Conservation (phyloP, 495 filamentous ascomycete species). For the Trichoderma asperelloides region DNA sequence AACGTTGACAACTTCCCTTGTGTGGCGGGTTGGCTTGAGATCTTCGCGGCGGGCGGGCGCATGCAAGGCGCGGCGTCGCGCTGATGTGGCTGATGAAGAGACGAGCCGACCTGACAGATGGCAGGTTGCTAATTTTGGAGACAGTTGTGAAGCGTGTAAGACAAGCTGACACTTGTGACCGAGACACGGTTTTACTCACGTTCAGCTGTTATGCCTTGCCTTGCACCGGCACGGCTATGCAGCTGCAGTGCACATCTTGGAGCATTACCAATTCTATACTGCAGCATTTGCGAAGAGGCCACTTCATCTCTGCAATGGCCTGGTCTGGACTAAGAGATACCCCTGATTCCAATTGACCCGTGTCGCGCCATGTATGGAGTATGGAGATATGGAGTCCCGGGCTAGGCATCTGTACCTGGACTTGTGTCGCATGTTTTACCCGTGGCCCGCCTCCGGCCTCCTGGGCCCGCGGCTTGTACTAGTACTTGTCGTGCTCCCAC, state of each 20-base stretch:
- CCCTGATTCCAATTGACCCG: constrained; percentile 5
- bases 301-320: background rate
- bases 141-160: no score
- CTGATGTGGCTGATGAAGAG: no score
- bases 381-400: background rate
- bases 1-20: background rate
- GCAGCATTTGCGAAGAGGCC: background rate
- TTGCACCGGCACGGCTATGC: no score
- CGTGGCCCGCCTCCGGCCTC: background rate
- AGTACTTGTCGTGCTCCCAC: background rate
- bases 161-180: no score
- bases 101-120: no score
- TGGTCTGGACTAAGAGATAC: background rate
- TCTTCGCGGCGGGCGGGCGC: background rate
- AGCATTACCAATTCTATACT: background rate
- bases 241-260: no score
- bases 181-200: no score
- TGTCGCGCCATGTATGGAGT: background rate
- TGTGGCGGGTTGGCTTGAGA: background rate
- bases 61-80: no score
- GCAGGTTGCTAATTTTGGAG: no score
- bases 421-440: background rate
- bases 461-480: background rate
- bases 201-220: no score
- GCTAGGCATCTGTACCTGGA: background rate